Evolutionary conservation across 257 asterid species (phyloP), one percentile per base, ranked within the genome.

Genomic region (Ballota nigra): DNA sequence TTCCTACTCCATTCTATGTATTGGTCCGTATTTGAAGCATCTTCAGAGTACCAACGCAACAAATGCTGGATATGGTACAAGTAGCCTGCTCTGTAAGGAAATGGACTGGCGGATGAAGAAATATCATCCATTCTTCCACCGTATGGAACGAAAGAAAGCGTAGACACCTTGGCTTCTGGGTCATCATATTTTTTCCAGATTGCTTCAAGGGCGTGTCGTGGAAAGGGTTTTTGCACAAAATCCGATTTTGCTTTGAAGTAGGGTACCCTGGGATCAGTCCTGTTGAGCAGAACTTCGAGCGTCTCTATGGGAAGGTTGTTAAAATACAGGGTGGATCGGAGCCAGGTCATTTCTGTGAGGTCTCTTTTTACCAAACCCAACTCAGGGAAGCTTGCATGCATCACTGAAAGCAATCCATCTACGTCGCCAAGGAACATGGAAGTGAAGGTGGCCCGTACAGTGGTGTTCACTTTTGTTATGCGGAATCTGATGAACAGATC

Each of bases 81-180:
- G 16, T 77, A 73, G 4, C 82, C 79, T 0, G 77, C 74, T 58
- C 87, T 70, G 18, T 83, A 79, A 1, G 86, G 83, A 29, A 68
- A 81, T 0, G 83, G 81, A 53, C 71, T 57, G 11, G 58, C 33
- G 4, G 72, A 70, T 13, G 52, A 76, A 0, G 80, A 19, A 24
- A 83, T 67, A 8, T 79, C 79, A 11, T 18, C 78, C 87, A 83
- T 82, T 76, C 75, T 62, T 24, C 80, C 84, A 0, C 84, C 82
- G 4, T 76, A 82, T 1, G 84, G 84, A 38, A 22, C 57, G 15
- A 79, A 38, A 28, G 51, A 52, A 8, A 29, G 63, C 3, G 24
- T 6, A 16, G 4, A 75, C 26, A 11, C 28, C 63, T 12, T 34
- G 0, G 63, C 76, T 56, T 69, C 85, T 0, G 65, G 68, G 16